Percentiles rank a stretch among this genome's conserved stretches.
Evolutionary conservation across 352 stramenopile species (phyloP).

Genomic region (Phytopythium mirpurense): DNA sequence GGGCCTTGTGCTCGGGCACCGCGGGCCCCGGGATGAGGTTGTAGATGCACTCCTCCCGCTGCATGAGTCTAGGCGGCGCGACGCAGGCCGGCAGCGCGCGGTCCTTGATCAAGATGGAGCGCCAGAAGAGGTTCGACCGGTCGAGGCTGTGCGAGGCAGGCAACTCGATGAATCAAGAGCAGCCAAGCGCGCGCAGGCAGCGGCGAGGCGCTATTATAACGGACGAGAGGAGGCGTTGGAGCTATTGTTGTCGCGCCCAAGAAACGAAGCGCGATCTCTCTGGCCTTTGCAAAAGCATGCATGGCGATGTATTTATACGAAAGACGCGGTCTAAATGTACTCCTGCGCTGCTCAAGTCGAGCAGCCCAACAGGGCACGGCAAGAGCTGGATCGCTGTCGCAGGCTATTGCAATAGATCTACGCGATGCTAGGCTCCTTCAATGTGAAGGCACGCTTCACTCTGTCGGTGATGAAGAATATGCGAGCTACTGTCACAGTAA

Average conservation of each 20-base stretch:
- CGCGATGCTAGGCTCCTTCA: too few species aligned
- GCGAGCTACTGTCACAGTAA: too few species aligned
- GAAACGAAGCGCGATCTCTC: not conserved
- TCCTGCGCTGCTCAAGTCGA: too few species aligned
- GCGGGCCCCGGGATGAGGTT: slow-evolving; percentile 86
- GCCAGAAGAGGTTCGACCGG: not conserved
- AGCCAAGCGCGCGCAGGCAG: not conserved
- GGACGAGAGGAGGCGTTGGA: not conserved
- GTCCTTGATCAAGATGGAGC: not conserved
- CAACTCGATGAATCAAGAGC: not conserved
- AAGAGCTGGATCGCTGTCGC: too few species aligned
- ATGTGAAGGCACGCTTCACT: too few species aligned
- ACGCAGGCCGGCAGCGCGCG: not conserved
- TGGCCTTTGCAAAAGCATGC: not conserved
- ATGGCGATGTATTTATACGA: not conserved
- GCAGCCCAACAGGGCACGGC: too few species aligned
- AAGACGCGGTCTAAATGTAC: too few species aligned
- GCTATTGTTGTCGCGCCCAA: not conserved
- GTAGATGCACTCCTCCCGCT: slow-evolving; percentile 89
- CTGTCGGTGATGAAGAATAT: too few species aligned
- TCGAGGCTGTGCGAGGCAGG: not conserved
- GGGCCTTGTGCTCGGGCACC: slow-evolving; percentile 62
- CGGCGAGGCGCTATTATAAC: not conserved
- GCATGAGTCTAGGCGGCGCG: slow-evolving; percentile 24
- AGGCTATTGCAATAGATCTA: too few species aligned